Evolutionary conservation across 2,329 filamentous ascomycete genomes (phyloP).

Genomic region (Scedosporium boydii): DNA sequence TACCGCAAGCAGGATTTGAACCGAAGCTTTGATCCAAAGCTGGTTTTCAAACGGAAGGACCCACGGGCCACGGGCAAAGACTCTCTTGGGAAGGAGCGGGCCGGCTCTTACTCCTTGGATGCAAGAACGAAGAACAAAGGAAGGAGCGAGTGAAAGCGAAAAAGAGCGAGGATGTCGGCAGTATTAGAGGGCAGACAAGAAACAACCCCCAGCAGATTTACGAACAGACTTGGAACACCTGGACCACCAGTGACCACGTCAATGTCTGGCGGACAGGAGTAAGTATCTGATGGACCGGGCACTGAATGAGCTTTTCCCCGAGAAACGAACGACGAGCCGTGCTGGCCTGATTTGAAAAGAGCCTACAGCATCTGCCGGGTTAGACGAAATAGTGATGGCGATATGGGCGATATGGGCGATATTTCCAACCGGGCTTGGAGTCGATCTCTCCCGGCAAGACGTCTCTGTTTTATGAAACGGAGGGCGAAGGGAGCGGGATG

Average conservation of each 20-base stretch:
- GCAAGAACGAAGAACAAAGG: background rate
- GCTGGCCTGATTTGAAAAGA: constrained; percentile 1
- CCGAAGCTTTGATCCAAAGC: background rate
- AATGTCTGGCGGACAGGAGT: background rate
- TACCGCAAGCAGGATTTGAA: background rate
- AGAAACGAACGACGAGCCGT: background rate
- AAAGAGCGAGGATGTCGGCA: background rate
- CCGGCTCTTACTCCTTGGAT: background rate
- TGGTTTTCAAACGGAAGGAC: no score
- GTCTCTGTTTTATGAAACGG: background rate
- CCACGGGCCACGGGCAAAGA: background rate
- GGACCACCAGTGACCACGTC: background rate
- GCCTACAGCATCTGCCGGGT: constrained; percentile 1
- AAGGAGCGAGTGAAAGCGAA: background rate
- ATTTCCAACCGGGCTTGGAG: background rate
- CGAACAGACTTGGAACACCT: background rate
- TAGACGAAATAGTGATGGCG: background rate
- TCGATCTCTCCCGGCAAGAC: background rate
- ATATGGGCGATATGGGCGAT: background rate
- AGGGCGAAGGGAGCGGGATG: background rate
- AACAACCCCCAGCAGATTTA: background rate
- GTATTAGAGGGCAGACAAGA: background rate
- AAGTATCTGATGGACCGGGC: background rate
- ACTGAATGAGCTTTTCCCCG: background rate
- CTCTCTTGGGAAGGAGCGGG: background rate